phyloP scores from a whole-genome alignment of 495 filamentous ascomycete species.

The Hyphodiscus hymeniophilus region DNA sequence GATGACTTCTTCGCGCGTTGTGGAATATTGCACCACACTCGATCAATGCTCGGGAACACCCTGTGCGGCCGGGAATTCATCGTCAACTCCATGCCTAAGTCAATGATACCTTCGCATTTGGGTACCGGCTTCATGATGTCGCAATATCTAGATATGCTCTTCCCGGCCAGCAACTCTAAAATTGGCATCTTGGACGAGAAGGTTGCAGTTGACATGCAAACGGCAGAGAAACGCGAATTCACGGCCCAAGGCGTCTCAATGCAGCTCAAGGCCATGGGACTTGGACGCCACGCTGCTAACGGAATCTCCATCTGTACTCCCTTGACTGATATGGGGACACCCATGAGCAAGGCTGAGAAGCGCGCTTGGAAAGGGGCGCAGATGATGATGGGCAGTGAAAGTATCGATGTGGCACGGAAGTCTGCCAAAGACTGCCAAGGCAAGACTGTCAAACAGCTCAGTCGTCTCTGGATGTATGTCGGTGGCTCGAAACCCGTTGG shows the following conservation, averaged over 20 bases:
- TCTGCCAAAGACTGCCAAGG: not conserved
- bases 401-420: not conserved
- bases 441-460: not conserved
- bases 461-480: slow-evolving; percentile 1
- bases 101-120: not conserved
- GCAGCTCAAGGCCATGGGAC: not conserved
- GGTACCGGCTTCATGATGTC: not conserved
- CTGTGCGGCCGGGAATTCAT: slow-evolving; percentile 31
- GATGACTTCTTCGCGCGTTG: slow-evolving; percentile 29
- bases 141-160: not conserved
- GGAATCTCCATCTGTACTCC: too few relatives aligned
- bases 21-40: slow-evolving; percentile 28
- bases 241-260: slow-evolving; percentile 16
- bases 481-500: not conserved
- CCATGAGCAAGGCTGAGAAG: not conserved
- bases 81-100: slow-evolving; percentile 6
- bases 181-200: slow-evolving; percentile 13
- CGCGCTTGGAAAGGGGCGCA: not conserved
- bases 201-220: slow-evolving; percentile 28
- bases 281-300: too few relatives aligned
- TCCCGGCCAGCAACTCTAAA: not conserved
- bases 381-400: not conserved
- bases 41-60: slow-evolving; percentile 25
- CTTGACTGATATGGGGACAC: too few relatives aligned
- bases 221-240: slow-evolving; percentile 33